Conservation (phyloP, 139 green algal species). For the Chlamydomonas sp. region DNA sequence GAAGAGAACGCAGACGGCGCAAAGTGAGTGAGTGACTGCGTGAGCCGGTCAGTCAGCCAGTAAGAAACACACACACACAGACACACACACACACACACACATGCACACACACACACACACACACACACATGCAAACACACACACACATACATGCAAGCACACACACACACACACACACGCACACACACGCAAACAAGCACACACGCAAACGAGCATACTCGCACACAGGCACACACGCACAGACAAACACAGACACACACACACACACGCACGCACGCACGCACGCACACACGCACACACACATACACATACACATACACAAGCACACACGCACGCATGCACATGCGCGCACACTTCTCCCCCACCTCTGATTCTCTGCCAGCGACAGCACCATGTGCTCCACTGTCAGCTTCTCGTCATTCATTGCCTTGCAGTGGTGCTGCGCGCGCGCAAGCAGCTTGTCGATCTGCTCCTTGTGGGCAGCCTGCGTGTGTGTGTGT, state of each 20-base stretch:
- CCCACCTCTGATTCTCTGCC: constrained; percentile 53
- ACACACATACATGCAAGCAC: background rate
- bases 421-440: constrained; percentile 20
- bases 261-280: background rate
- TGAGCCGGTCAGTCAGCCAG: background rate
- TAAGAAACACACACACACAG: background rate
- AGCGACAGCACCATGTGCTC: constrained; percentile 90
- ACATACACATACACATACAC: background rate
- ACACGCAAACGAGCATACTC: background rate
- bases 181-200: too few relatives aligned
- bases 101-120: background rate
- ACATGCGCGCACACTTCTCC: background rate
- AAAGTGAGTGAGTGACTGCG: constrained; percentile 2
- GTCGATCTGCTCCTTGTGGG: constrained; percentile 24
- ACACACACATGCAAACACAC: background rate
- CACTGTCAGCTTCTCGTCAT: constrained; percentile 74
- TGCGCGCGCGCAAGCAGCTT: constrained; percentile 24
- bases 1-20: background rate
- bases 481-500: too few relatives aligned
- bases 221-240: too few relatives aligned
- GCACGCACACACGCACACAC: background rate
- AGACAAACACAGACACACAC: too few relatives aligned
- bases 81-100: too few relatives aligned
- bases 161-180: too few relatives aligned
- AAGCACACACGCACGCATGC: background rate